Conservation (phyloP, 1,139 yeast genomes). For the Kodamaea ohmeri region DNA sequence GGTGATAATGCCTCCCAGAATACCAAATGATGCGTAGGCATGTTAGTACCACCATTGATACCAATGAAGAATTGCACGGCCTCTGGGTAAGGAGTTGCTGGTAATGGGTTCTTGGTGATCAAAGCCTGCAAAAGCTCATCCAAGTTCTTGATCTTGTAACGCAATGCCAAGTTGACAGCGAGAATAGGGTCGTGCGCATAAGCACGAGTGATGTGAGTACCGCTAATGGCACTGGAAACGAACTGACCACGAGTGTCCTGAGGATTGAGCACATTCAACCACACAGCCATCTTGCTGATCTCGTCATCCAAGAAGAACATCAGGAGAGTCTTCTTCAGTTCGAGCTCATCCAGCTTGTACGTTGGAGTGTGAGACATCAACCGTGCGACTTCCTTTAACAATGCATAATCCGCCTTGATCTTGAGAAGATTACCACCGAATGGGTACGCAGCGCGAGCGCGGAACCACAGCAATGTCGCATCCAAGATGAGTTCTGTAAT, state of each 20-base stretch:
- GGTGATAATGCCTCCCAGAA: constrained; percentile 83
- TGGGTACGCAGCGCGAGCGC: constrained; percentile 63
- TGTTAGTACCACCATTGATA: constrained; percentile 39
- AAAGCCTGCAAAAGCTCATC: constrained; percentile 47
- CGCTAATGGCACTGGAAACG: constrained; percentile 32
- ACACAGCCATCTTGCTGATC: constrained; percentile 64
- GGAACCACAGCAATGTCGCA: constrained; percentile 80
- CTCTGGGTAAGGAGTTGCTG: constrained; percentile 58
- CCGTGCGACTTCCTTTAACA: constrained; percentile 53
- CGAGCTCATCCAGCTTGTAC: constrained; percentile 27
- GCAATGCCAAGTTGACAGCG: constrained; percentile 67
- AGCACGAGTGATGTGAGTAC: constrained; percentile 46
- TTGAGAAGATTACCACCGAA: constrained; percentile 79
- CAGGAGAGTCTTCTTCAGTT: constrained; percentile 49
- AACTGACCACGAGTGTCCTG: constrained; percentile 39
- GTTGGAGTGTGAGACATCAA: constrained; percentile 25
- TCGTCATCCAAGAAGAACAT: constrained; percentile 74
- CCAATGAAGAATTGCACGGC: constrained; percentile 61
- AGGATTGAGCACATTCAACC: constrained; percentile 72
- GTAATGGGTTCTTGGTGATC: constrained; percentile 55
- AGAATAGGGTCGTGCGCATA: constrained; percentile 68
- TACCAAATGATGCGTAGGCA: constrained; percentile 48
- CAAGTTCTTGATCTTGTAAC: constrained; percentile 49
- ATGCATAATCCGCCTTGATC: constrained; percentile 64
- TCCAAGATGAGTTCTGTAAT: constrained; percentile 56